A percentile compares a stretch with the other conserved stretches of the same genome.
Conservation (phyloP, 208 protist species). For the Lotmaria passim region DNA sequence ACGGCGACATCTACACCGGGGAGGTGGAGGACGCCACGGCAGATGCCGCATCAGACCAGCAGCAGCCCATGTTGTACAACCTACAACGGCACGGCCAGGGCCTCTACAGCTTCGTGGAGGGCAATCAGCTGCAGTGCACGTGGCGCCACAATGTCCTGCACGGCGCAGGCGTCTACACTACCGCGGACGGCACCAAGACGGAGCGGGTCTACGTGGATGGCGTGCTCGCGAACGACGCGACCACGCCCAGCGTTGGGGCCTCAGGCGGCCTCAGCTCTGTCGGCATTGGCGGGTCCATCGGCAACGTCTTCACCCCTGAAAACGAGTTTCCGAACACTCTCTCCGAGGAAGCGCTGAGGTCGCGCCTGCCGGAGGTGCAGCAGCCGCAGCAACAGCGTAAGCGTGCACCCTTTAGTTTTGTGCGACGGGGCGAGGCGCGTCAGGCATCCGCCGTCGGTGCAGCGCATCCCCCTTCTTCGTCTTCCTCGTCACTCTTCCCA, state of each 20-base stretch:
- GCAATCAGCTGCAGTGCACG: slow-evolving; percentile 68
- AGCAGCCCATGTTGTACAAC: slow-evolving; percentile 19
- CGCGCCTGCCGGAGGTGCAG: slow-evolving; percentile 22
- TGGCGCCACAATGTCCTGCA: slow-evolving; percentile 84
- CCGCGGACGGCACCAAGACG: slow-evolving; percentile 42
- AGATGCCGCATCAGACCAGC: background rate
- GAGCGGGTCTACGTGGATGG: slow-evolving; percentile 71
- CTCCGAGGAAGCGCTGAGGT: slow-evolving; percentile 58
- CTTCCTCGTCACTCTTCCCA: background rate
- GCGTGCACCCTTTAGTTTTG: slow-evolving; percentile 50
- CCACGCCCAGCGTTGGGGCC: slow-evolving; percentile 2
- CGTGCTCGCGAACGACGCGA: slow-evolving; percentile 34
- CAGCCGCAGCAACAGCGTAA: slow-evolving; percentile 28
- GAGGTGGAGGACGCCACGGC: slow-evolving; percentile 54
- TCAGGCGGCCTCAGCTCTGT: slow-evolving; percentile 4
- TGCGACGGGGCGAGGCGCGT: slow-evolving; percentile 47
- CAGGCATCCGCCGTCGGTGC: slow-evolving; percentile 23
- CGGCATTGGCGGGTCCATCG: slow-evolving; percentile 5
- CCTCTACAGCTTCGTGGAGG: slow-evolving; percentile 74
- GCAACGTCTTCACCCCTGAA: slow-evolving; percentile 63
- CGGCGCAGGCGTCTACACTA: slow-evolving; percentile 70
- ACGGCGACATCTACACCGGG: slow-evolving; percentile 75
- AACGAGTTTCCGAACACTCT: slow-evolving; percentile 83
- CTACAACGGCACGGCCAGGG: slow-evolving; percentile 77
- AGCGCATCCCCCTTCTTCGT: background rate